phyloP scores from a whole-genome alignment of 148 eudicot species.

The Selenicereus undatus region DNA sequence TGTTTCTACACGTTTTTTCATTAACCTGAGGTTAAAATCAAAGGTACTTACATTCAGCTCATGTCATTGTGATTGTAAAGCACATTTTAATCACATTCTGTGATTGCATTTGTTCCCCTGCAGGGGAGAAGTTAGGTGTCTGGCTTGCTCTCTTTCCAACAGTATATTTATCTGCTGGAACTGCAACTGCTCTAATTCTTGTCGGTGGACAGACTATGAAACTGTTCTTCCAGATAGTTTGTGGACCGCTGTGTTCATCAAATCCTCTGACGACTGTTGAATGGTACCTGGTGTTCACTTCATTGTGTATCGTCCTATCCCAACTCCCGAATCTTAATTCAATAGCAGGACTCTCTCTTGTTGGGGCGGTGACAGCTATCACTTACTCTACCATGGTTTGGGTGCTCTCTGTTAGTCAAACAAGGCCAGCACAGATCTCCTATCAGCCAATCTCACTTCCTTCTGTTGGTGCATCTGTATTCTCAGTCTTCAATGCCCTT shows the following conservation, averaged over 20 bases:
- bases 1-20: slow-evolving; percentile 10
- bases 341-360: slow-evolving; percentile 90
- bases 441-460: slow-evolving; percentile 71
- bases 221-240: slow-evolving; percentile 81
- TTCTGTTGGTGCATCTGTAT: slow-evolving; percentile 58
- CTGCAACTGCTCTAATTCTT: slow-evolving; percentile 88
- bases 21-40: neutral
- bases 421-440: slow-evolving; percentile 66
- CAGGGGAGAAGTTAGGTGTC: slow-evolving; percentile 81
- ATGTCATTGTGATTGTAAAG: no score
- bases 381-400: slow-evolving; percentile 92
- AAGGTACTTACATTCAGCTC: neutral
- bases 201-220: slow-evolving; percentile 98
- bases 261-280: slow-evolving; percentile 96
- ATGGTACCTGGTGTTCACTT: slow-evolving; percentile 98
- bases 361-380: slow-evolving; percentile 96
- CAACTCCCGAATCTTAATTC: slow-evolving; percentile 97
- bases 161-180: slow-evolving; percentile 91
- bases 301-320: slow-evolving; percentile 80
- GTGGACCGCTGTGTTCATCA: slow-evolving; percentile 87
- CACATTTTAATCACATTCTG: neutral
- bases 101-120: neutral
- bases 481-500: slow-evolving; percentile 80
- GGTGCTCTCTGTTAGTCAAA: slow-evolving; percentile 88
- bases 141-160: slow-evolving; percentile 99